Evolutionary conservation across 495 filamentous ascomycete species (phyloP), one percentile per base, ranked within the genome.

Genomic region (Darksidea phi): DNA sequence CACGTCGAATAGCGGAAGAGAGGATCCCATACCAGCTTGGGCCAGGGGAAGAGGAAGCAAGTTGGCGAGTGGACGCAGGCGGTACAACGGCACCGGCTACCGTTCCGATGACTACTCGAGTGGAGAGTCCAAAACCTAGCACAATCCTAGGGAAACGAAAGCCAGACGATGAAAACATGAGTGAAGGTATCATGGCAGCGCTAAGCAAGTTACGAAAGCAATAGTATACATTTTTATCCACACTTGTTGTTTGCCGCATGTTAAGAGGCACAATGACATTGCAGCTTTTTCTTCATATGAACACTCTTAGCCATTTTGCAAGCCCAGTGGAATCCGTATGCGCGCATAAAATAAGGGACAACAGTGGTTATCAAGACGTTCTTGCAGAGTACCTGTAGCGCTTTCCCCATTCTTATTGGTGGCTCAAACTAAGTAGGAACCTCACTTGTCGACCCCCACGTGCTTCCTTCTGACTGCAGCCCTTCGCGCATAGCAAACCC

Each of bases 121-220:
- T 7, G 8, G 45, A 36, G 38, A 41, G n/a, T 24, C 25, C 28
- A 1, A 34, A 28, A 18, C 17, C 28, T 10, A 38, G 64, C 37
- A 58, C 71, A 37, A 64, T 55, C 49, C 55, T 69, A 26, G 79
- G 81, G 7, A 73, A 70, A 51, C 55, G 59, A 21, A 67, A 67
- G 48, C 41, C 48, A 10, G 70, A 58, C 43, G 70, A 75, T 23
- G 77, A 78, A 54, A 69, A 70, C 13, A 69, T 82, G 63, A 78
- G 73, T 58, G 78, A 80, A 53, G 77, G 82, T 11, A 77, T 86
- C 28, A 76, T 81, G 76, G 79, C 80, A 37, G 84, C 84, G 3
- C 67, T 87, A 48, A 75, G 78, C 41, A 85, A 79, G 59, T 67
- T 86, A 37, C 50, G 66, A 42, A 48, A 67, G 48, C 66, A 63